Base-by-base conservation (phyloP, 2,329 filamentous ascomycete genomes). In the Graphiopsis chlorocephala region DNA sequence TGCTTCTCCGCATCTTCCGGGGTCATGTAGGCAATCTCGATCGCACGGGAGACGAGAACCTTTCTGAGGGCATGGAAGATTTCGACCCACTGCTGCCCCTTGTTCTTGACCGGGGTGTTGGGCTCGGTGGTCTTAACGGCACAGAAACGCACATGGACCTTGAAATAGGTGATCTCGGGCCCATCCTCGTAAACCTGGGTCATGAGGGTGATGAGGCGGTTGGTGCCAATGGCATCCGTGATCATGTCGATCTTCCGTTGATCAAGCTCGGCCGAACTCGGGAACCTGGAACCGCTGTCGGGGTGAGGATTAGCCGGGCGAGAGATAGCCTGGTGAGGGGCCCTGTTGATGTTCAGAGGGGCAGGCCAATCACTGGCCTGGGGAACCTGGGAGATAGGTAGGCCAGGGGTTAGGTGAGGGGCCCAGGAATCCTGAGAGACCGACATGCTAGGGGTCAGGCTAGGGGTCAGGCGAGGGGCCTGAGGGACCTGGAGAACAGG, bases 161-260 rank as follows among this genome's bases (percentile, higher is more conserved):
- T 45, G 15, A 47, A 29, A 12, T 53, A 47, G n/a, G 15, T 66
- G 66, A 52, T 72, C 65, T 66, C 71, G 5, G 74, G 53, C 70
- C 50, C 28, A 20, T 53, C 50, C 26, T 26, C 15, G 50, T 1
- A 11, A 8, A 1, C 4, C 1, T 10, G 15, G 14, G 17, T 7
- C 17, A 53, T 20, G 28, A 28, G 17, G 1, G 14, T 1, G 14
- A 29, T 1, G 14, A 53, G 50, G 17, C 4, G 10, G n/a, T 28
- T 63, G 28, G 79, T 80, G 71, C 80, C 78, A 64, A 80, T 76
- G 25, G 78, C 75, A 66, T 78, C 71, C 68, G 79, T 80, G 61
- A 71, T 67, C n/a, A 4, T n/a, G 26, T 48, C 3, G 20, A 38
- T 10, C 31, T n/a, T 33, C 17, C 23, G 31, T n/a, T n/a, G 10